Evolutionary conservation across 1,284 basidiomycete species (phyloP).

Genomic region (Spongispora temasekensis): DNA sequence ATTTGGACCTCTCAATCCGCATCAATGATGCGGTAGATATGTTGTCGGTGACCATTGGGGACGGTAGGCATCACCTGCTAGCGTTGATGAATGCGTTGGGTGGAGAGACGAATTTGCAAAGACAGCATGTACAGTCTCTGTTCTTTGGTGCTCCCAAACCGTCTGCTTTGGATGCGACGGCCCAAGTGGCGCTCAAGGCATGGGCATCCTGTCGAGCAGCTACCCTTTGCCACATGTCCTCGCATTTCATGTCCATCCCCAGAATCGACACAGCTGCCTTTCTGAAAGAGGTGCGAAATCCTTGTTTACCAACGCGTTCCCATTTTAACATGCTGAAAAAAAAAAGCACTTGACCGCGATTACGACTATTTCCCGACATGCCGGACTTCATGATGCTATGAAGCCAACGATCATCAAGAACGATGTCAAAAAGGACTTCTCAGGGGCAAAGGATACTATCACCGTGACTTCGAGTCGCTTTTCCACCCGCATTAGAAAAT

Average conservation of each 20-base stretch:
- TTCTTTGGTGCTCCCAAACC: slow-evolving; percentile 38
- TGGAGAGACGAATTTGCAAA: slow-evolving; percentile 34
- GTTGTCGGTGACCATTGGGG: slow-evolving; percentile 32
- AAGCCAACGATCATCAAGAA: slow-evolving; percentile 44
- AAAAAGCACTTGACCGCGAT: slow-evolving; percentile 41
- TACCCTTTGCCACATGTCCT: slow-evolving; percentile 21
- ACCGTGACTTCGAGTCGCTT: slow-evolving; percentile 43
- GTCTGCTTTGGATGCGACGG: slow-evolving; percentile 14
- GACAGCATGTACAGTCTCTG: slow-evolving; percentile 32
- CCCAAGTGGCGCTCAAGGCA: slow-evolving; percentile 41
- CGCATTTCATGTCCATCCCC: slow-evolving; percentile 13
- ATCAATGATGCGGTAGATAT: slow-evolving; percentile 48
- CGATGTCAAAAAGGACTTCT: slow-evolving; percentile 40
- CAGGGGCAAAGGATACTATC: slow-evolving; percentile 27
- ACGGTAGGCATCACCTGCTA: slow-evolving; percentile 35
- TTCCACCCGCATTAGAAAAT: slow-evolving; percentile 40
- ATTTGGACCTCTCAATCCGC: slow-evolving; percentile 40
- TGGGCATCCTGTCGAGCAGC: slow-evolving; percentile 45
- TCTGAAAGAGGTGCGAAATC: slow-evolving; percentile 13
- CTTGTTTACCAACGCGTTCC: background rate
- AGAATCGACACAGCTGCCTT: slow-evolving; percentile 26
- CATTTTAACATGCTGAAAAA: background rate
- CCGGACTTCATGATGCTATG: slow-evolving; percentile 38
- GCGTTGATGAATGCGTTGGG: slow-evolving; percentile 44
- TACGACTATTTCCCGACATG: slow-evolving; percentile 42